phyloP scores from a whole-genome alignment of 2,329 filamentous ascomycete genomes.

The Teratosphaeria zuluensis region DNA sequence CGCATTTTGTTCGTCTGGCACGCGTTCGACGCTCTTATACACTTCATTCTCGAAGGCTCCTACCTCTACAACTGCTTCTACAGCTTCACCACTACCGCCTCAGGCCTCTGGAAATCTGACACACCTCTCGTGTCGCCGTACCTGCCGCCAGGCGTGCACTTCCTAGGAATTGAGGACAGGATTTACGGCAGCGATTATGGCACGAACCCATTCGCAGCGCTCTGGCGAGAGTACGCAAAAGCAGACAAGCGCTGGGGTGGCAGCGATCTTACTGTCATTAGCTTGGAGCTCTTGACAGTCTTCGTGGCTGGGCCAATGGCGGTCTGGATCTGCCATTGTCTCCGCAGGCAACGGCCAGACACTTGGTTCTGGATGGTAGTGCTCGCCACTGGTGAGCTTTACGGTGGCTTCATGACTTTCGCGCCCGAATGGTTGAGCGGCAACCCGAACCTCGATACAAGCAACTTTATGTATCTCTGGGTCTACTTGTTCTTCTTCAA shows the following conservation, averaged over 20 bases:
- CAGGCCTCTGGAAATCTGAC: slow-evolving; percentile 6
- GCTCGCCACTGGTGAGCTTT: slow-evolving; percentile 54
- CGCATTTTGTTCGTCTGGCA: slow-evolving; percentile 84
- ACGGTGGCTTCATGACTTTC: slow-evolving; percentile 58
- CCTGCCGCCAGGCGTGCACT: slow-evolving; percentile 40
- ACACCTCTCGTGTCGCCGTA: slow-evolving; percentile 26
- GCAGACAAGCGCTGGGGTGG: slow-evolving; percentile 53
- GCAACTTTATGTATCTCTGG: slow-evolving; percentile 54
- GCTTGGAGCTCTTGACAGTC: slow-evolving; percentile 52
- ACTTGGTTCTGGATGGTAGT: slow-evolving; percentile 49
- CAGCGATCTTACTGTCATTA: slow-evolving; percentile 49
- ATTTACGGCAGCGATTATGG: slow-evolving; percentile 53
- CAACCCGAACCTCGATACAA: slow-evolving; percentile 46
- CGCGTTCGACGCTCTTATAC: slow-evolving; percentile 82
- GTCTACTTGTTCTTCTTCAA: slow-evolving; percentile 58
- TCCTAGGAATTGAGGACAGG: slow-evolving; percentile 44
- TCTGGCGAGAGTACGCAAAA: slow-evolving; percentile 60
- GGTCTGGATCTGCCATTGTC: slow-evolving; percentile 44
- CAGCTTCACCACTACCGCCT: slow-evolving; percentile 41
- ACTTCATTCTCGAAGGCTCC: slow-evolving; percentile 81
- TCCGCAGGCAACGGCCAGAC: slow-evolving; percentile 26
- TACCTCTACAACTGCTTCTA: slow-evolving; percentile 95
- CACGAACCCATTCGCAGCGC: slow-evolving; percentile 39
- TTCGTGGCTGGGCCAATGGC: slow-evolving; percentile 49
- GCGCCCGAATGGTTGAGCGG: slow-evolving; percentile 55